Evolutionary conservation across 352 stramenopile species (phyloP).

Genomic region (Phytophthora hybrid): DNA sequence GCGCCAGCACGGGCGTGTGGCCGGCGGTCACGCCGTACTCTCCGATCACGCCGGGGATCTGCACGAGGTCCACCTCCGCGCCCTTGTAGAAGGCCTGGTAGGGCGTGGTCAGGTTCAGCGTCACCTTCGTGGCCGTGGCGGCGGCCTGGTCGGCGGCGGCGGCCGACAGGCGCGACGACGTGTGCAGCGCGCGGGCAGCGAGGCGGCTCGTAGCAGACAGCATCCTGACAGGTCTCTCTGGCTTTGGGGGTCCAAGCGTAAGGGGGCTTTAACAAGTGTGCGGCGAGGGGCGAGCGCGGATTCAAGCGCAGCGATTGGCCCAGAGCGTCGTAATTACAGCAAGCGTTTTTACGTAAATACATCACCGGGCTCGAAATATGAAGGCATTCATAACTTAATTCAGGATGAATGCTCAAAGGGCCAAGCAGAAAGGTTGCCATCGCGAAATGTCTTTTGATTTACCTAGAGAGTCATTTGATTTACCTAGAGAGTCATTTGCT

Average conservation of each 20-base stretch:
- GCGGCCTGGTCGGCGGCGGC: constrained; percentile 58
- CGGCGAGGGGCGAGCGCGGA: constrained; percentile 19
- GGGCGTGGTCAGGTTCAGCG: constrained; percentile 85
- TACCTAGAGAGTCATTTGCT: no score
- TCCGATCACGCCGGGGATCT: constrained; percentile 95
- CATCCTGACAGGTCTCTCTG: constrained; percentile 36
- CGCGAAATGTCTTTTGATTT: no score
- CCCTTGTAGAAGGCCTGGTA: constrained; percentile 87
- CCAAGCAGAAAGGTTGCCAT: no score
- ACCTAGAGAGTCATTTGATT: no score
- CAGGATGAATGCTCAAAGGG: no score
- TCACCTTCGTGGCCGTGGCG: constrained; percentile 81
- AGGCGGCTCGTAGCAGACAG: constrained; percentile 60
- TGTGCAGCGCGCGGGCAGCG: constrained; percentile 69
- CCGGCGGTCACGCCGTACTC: constrained; percentile 98
- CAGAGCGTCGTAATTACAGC: constrained; percentile 26
- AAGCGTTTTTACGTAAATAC: constrained; percentile 2
- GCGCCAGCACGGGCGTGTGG: constrained; percentile 96
- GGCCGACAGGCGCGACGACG: constrained; percentile 61
- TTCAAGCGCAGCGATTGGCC: constrained; percentile 23
- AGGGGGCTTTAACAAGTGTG: constrained; percentile 36
- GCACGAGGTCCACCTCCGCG: constrained; percentile 91
- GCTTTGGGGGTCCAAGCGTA: neutral
- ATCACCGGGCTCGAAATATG: no score
- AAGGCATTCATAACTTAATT: no score